Base-by-base conservation (phyloP, 208 protist species). In the Phytomonas sp. region DNA sequence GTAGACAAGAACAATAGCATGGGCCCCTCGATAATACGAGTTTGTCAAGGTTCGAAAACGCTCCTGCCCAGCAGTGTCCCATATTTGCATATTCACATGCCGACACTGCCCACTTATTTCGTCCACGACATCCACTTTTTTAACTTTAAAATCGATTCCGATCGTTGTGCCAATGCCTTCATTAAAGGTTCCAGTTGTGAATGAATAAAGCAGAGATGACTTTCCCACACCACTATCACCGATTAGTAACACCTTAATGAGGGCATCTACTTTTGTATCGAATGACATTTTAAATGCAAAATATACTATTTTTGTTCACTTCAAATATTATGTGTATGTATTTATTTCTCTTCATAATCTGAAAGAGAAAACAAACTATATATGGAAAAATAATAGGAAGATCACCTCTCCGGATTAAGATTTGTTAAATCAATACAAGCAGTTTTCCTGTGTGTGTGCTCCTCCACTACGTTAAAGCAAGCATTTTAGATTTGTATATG, bases 91-190 rank as follows among this genome's bases (percentile, higher is more conserved):
- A 53, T 92, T 93, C 29, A 95, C 82, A 2, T 79, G 73, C 46
- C 95, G 90, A n/a, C 75, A 66, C 26, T 73, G 40, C 23, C 79
- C 79, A 6, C 36, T 72, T 43, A 71, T 62, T 7, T 62, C 32
- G 68, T 91, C 91, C 56, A 72, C 64, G 29, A 98, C 92, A 13
- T 77, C 71, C 26, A 89, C 83, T 31, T 75, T 88, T 66, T 88
- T 88, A 0, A 84, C 73, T 71, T 91, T 94, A 74, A 96, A 97
- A 66, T 97, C 92, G n/a, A 96, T 87, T 64, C 92, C 92, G 63
- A 97, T 94, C 32, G 89, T 96, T 23, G 88, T 71, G 17, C 74
- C 74, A 65, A 84, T 81, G 46, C 83, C 78, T 43, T 79, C 72
- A 61, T 91, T 77, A 63, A 91, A 96, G 9, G 68, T 40, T 31